Conservation (phyloP, 2,329 filamentous ascomycete genomes). For the Talaromyces sp. region DNA sequence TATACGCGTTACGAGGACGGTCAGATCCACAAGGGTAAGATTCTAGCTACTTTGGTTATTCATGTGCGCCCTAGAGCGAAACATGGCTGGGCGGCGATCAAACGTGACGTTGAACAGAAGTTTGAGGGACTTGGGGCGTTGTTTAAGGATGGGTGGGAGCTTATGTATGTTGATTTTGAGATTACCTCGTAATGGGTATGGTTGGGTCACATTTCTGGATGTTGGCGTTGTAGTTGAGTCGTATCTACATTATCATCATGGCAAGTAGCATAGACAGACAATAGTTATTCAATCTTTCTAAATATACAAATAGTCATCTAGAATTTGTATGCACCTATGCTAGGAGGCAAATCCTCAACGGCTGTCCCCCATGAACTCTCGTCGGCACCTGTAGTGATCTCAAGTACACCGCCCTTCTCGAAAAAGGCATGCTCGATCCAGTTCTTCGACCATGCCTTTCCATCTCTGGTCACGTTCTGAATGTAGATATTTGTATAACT, state of each 20-base stretch:
- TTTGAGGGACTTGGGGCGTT: not conserved
- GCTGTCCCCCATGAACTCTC: constrained; percentile 64
- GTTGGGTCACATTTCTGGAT: not conserved
- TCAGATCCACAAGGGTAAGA: too few species aligned
- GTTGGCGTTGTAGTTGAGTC: not conserved
- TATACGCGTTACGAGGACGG: not conserved
- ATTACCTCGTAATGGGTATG: not conserved
- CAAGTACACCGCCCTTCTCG: constrained; percentile 56
- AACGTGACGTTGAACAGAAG: not conserved
- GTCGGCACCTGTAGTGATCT: constrained; percentile 53
- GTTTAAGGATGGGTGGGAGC: not conserved
- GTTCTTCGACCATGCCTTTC: constrained; percentile 54
- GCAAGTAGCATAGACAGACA: not conserved
- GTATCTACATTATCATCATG: not conserved
- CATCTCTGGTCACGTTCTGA: constrained; percentile 59
- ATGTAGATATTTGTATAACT: constrained; percentile 55
- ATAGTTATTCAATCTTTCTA: not conserved
- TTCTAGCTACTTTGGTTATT: not conserved
- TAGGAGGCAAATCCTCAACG: constrained; percentile 57
- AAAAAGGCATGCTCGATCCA: constrained; percentile 65
- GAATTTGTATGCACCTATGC: constrained; percentile 24
- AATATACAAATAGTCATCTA: not conserved
- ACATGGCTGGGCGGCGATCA: not conserved
- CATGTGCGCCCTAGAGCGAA: not conserved
- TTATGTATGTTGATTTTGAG: not conserved